Conservation (phyloP, 257 asterid genomes). For the Rhazya stricta region DNA sequence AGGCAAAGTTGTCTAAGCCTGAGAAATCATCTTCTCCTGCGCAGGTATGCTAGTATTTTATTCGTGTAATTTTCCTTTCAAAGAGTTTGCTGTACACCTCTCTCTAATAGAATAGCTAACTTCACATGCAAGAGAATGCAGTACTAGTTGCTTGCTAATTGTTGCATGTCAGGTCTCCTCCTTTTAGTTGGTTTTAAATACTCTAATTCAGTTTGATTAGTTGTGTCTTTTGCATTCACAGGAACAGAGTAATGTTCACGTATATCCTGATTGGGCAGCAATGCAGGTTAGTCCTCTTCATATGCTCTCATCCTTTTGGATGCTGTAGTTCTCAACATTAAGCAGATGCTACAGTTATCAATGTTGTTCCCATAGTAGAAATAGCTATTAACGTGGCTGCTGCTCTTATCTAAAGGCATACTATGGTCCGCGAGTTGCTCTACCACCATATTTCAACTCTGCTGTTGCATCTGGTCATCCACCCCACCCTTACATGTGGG, state of each 20-base stretch:
- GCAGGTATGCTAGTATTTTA: constrained; percentile 35
- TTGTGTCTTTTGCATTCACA: constrained; percentile 34
- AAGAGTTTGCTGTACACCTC: neutral
- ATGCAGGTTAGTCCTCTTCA: constrained; percentile 60
- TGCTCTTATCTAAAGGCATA: constrained; percentile 51
- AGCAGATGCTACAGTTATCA: neutral
- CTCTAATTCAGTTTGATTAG: neutral
- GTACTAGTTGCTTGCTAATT: neutral
- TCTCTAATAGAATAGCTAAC: neutral
- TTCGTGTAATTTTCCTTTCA: neutral
- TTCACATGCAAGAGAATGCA: neutral
- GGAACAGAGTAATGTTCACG: constrained; percentile 72
- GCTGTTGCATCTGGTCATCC: constrained; percentile 76
- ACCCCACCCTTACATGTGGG: constrained; percentile 93
- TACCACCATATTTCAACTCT: constrained; percentile 80
- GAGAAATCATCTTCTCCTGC: constrained; percentile 60
- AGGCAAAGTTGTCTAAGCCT: constrained; percentile 51
- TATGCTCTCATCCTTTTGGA: neutral
- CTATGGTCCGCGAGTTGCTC: constrained; percentile 92
- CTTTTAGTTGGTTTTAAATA: neutral
- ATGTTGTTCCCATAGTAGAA: neutral
- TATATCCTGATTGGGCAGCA: constrained; percentile 93
- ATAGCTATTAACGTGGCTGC: constrained; percentile 8
- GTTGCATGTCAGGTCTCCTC: neutral
- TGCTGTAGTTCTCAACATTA: neutral